A percentile compares a stretch with the other conserved stretches of the same genome.
Conservation (phyloP, 2,329 filamentous ascomycete species). For the Elsinoe perseae region DNA sequence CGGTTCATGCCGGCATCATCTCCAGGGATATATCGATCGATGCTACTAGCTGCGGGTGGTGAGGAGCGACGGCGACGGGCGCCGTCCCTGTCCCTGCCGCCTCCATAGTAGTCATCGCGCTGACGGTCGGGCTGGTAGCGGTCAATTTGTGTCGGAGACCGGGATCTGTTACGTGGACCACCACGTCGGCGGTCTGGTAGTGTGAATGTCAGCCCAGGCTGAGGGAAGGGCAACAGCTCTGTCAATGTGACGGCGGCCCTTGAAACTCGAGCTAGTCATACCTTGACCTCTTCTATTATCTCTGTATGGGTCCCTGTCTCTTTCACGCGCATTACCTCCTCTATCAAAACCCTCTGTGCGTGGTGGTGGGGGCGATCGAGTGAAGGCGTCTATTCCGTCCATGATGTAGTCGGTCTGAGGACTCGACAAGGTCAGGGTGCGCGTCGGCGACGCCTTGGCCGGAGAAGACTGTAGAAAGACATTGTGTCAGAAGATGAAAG, state of each 20-base stretch:
- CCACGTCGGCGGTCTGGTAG: slow-evolving; percentile 29
- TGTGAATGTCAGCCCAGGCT: slow-evolving; percentile 15
- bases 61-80: slow-evolving; percentile 55
- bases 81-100: slow-evolving; percentile 55
- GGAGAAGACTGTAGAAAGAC: slow-evolving; percentile 18
- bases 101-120: slow-evolving; percentile 59
- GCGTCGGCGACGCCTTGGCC: slow-evolving; percentile 14
- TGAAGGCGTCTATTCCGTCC: slow-evolving; percentile 19
- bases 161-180: slow-evolving; percentile 56
- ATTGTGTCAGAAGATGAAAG: slow-evolving; percentile 17
- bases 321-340: slow-evolving; percentile 16
- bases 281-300: slow-evolving; percentile 27
- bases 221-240: background rate
- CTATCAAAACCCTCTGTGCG: slow-evolving; percentile 7
- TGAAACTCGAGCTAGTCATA: slow-evolving; percentile 14
- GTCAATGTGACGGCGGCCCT: background rate
- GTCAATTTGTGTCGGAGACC: slow-evolving; percentile 64
- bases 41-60: slow-evolving; percentile 52
- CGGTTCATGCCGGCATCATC: slow-evolving; percentile 44
- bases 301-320: slow-evolving; percentile 24
- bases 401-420: slow-evolving; percentile 10
- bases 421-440: slow-evolving; percentile 11
- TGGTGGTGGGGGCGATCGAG: slow-evolving; percentile 19
- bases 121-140: slow-evolving; percentile 65
- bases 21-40: slow-evolving; percentile 78